Conservation (phyloP, 371 early-diverging fungal species). For the Enterospora canceri region DNA sequence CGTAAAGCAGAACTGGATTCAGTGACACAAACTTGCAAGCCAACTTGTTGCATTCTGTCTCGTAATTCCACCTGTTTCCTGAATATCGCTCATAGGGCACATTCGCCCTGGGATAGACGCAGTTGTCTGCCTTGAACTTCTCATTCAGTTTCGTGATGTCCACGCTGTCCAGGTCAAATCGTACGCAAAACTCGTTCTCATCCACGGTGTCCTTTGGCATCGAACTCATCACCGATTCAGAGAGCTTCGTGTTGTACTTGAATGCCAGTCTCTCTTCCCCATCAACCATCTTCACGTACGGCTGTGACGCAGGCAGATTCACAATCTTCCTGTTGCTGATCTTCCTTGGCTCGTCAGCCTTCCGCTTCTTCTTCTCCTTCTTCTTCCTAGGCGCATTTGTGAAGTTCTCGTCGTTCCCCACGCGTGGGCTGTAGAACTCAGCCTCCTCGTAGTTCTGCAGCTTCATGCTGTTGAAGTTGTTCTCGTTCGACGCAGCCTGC, state of each 20-base stretch:
- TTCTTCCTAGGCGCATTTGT: slow-evolving; percentile 31
- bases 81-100: slow-evolving; percentile 61
- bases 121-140: slow-evolving; percentile 65
- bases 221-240: slow-evolving; percentile 47
- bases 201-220: slow-evolving; percentile 53
- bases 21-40: slow-evolving; percentile 75
- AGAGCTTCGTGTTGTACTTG: slow-evolving; percentile 57
- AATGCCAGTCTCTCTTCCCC: slow-evolving; percentile 57
- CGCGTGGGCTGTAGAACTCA: slow-evolving; percentile 20
- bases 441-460: slow-evolving; percentile 42
- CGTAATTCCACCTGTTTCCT: slow-evolving; percentile 79
- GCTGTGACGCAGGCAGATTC: slow-evolving; percentile 57
- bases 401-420: slow-evolving; percentile 27
- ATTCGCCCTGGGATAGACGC: slow-evolving; percentile 72
- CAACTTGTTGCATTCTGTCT: slow-evolving; percentile 69
- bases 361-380: slow-evolving; percentile 49
- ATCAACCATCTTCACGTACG: slow-evolving; percentile 53
- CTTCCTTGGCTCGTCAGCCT: slow-evolving; percentile 40
- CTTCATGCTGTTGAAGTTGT: slow-evolving; percentile 38
- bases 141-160: slow-evolving; percentile 60
- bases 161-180: slow-evolving; percentile 65
- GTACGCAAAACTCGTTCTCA: slow-evolving; percentile 62
- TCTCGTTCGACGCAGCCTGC: slow-evolving; percentile 19
- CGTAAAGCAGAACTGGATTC: slow-evolving; percentile 67
- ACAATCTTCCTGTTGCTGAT: slow-evolving; percentile 51